Evolutionary conservation across 352 stramenopile genomes (phyloP).

Genomic region (Pseudoperonospora humuli): DNA sequence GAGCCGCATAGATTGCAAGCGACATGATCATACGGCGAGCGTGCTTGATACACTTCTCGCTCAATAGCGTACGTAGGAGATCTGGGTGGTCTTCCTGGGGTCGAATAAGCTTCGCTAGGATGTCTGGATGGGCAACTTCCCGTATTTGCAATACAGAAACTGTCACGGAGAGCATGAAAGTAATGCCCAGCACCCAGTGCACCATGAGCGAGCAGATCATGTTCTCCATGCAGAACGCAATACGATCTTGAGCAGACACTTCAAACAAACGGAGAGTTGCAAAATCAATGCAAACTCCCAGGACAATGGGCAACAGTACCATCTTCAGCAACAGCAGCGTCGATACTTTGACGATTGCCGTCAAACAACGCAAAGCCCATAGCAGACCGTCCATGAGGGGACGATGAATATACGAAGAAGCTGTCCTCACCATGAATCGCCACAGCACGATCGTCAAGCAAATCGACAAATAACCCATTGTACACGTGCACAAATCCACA

Average conservation of each 20-base stretch:
- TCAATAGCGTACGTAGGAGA: conserved; percentile 91
- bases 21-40: conserved; percentile 91
- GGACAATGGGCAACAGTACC: conserved; percentile 91
- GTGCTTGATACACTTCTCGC: conserved; percentile 90
- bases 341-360: conserved; percentile 90
- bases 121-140: conserved; percentile 92
- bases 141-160: conserved; percentile 92
- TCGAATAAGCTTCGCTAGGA: conserved; percentile 82
- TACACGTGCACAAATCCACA: conserved; percentile 78
- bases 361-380: conserved; percentile 74
- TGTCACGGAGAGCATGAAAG: conserved; percentile 97
- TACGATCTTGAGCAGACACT: conserved; percentile 58
- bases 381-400: conserved; percentile 72
- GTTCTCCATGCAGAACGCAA: conserved; percentile 76
- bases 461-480: conserved; percentile 73
- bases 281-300: conserved; percentile 92
- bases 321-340: conserved; percentile 96
- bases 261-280: conserved; percentile 89
- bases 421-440: conserved; percentile 77
- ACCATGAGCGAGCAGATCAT: conserved; percentile 91
- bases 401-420: conserved; percentile 77
- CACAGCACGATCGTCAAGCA: conserved; percentile 80
- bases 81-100: conserved; percentile 95
- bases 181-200: conserved; percentile 96
- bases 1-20: conserved; percentile 84